Evolutionary conservation across 2,329 filamentous ascomycete species (phyloP).

Genomic region (Sclerotiophoma versabilis): DNA sequence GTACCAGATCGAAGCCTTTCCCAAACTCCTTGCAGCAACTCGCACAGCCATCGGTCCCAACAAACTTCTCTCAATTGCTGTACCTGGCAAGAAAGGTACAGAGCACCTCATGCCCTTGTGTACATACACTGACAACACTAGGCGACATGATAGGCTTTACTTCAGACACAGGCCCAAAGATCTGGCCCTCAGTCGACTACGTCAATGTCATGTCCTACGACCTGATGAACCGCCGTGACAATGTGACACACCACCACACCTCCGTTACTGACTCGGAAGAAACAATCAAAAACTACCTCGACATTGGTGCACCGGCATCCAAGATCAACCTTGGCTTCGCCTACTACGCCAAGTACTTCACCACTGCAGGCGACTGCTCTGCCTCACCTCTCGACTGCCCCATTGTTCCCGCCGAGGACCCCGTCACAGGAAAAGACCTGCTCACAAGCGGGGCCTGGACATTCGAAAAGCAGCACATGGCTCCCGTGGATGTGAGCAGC

Average conservation of each 20-base stretch:
- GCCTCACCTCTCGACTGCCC: constrained; percentile 64
- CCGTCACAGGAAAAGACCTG: constrained; percentile 65
- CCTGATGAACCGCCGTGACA: constrained; percentile 73
- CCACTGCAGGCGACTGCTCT: constrained; percentile 56
- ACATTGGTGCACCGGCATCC: constrained; percentile 60
- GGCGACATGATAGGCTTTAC: constrained; percentile 74
- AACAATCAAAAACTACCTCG: constrained; percentile 65
- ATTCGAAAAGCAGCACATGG: constrained; percentile 41
- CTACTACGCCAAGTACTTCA: constrained; percentile 74
- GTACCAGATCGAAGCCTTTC: constrained; percentile 68
- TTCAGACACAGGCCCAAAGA: constrained; percentile 61
- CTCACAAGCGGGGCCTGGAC: constrained; percentile 66
- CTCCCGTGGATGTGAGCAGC: constrained; percentile 21
- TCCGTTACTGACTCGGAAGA: constrained; percentile 64
- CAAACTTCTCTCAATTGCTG: constrained; percentile 71
- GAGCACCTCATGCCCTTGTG: rapidly evolving
- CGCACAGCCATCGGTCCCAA: constrained; percentile 63
- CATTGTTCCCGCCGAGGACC: constrained; percentile 65
- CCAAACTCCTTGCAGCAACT: constrained; percentile 65
- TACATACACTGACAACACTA: constrained; percentile 32
- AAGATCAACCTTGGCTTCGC: constrained; percentile 72
- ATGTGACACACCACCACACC: constrained; percentile 68
- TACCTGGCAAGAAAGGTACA: constrained; percentile 57
- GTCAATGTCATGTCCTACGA: constrained; percentile 78
- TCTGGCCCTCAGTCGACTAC: constrained; percentile 68